Base-by-base conservation (phyloP, 257 asterid genomes). In the Nyctanthes arbortristis region DNA sequence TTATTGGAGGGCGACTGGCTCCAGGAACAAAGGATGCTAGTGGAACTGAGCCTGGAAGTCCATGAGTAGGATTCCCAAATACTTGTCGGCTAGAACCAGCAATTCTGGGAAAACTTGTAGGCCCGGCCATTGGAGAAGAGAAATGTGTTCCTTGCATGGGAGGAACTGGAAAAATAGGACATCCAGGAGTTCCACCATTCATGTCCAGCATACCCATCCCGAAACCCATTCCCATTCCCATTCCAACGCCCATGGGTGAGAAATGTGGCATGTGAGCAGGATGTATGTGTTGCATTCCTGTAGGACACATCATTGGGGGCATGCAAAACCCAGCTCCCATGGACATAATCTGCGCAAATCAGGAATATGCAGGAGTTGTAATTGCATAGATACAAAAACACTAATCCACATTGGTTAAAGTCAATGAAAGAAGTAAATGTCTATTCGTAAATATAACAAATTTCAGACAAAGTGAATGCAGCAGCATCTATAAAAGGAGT, bases 321-420 rank as follows among this genome's bases (percentile, higher is more conserved):
- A 91, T 82, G 27, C 87, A 94, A 67, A 94, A 69, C 31, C 99
- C 98, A 10, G 97, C 78, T 62, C 98, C 94, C 96, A 94, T 88
- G 12, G 99, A 86, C 99, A 91, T 88, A 57, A 94, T 82, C 99
- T 94, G 85, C 81, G 73, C 14, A 43, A 76, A 68, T n/a, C 35
- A 56, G 64, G 54, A 33, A 66, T 30, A 14, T 6, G 65, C 27
- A 20, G 60, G 24, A 39, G 47, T 25, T 47, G 32, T 28, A 60
- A 59, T 54, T 40, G 35, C 40, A 60, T 69, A 40, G 29, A 67
- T 55, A 35, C 67, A 30, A 59, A 25, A 2, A 30, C 24, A 18
- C 67, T 57, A 30, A 49, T 56, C 11, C 32, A 25, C 20, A 24
- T 59, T 2, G 34, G 18, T 22, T 39, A 28, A 25, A n/a, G n/a